phyloP scores from a whole-genome alignment of 208 protist species.

The Leptomonas pyrrhocoris region DNA sequence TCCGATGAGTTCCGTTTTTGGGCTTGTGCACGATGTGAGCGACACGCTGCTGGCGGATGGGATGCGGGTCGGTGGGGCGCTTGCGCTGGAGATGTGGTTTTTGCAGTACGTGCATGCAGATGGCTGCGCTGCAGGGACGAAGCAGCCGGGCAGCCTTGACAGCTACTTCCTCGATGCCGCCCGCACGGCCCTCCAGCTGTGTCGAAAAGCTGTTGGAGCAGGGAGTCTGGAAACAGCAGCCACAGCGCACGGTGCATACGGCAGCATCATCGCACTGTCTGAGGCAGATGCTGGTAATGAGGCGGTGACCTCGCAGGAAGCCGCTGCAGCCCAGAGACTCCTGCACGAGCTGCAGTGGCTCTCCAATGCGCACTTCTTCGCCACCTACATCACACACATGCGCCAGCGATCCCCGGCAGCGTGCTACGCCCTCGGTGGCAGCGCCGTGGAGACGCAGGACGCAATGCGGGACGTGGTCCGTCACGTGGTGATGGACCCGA shows the following conservation, averaged over 20 bases:
- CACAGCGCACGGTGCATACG: background rate
- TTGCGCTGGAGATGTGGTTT: slow-evolving; percentile 64
- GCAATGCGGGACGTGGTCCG: slow-evolving; percentile 35
- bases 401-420: slow-evolving; percentile 8
- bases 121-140: background rate
- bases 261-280: background rate
- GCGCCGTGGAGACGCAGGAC: slow-evolving; percentile 35
- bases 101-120: slow-evolving; percentile 23
- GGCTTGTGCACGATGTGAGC: slow-evolving; percentile 40
- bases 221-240: too few relatives aligned
- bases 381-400: slow-evolving; percentile 43
- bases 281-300: background rate
- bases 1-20: background rate
- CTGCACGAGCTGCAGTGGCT: slow-evolving; percentile 15
- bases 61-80: slow-evolving; percentile 33
- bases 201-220: background rate
- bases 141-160: background rate
- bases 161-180: slow-evolving; percentile 32
- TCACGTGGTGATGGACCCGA: slow-evolving; percentile 27
- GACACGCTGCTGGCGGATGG: slow-evolving; percentile 49
- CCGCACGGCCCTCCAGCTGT: slow-evolving; percentile 24
- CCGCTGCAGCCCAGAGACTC: slow-evolving; percentile 4
- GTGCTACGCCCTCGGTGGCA: slow-evolving; percentile 31
- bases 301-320: slow-evolving; percentile 4
- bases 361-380: slow-evolving; percentile 50